phyloP scores from a whole-genome alignment of 1,284 basidiomycete species.

The Austropuccinia psidii region DNA sequence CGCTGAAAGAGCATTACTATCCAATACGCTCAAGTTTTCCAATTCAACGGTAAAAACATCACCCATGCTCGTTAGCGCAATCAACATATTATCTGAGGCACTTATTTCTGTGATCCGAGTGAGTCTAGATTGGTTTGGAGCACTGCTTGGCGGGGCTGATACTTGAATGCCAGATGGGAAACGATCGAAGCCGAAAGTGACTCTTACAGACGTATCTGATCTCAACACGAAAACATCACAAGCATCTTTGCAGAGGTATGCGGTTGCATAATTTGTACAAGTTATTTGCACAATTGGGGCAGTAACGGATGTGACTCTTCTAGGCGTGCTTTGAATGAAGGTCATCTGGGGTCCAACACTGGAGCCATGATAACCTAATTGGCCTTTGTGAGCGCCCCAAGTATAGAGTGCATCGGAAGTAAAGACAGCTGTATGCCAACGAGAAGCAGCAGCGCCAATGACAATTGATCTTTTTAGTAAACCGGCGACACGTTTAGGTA shows the following conservation, averaged over 20 bases:
- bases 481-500: conserved; percentile 67
- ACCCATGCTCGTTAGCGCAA: conserved; percentile 74
- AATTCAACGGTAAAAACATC: conserved; percentile 81
- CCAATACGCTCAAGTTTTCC: conserved; percentile 46
- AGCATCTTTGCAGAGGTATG: conserved; percentile 33
- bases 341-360: conserved; percentile 58
- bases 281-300: conserved; percentile 63
- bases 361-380: conserved; percentile 61
- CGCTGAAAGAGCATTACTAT: conserved; percentile 35
- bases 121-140: conserved; percentile 53
- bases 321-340: conserved; percentile 68
- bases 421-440: conserved; percentile 82
- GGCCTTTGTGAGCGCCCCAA: conserved; percentile 92
- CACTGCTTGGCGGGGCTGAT: conserved; percentile 62
- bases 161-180: conserved; percentile 66
- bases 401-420: conserved; percentile 75
- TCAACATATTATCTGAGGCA: conserved; percentile 71
- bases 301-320: conserved; percentile 70
- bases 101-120: conserved; percentile 71
- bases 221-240: conserved; percentile 12
- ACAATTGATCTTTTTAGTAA: conserved; percentile 72
- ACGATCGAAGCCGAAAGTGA: conserved; percentile 60
- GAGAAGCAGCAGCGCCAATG: conserved; percentile 75
- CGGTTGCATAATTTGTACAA: conserved; percentile 51
- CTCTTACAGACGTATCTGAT: conserved; percentile 36